phyloP scores from a whole-genome alignment of 2,329 filamentous ascomycete species.

The Colletotrichum musicola region DNA sequence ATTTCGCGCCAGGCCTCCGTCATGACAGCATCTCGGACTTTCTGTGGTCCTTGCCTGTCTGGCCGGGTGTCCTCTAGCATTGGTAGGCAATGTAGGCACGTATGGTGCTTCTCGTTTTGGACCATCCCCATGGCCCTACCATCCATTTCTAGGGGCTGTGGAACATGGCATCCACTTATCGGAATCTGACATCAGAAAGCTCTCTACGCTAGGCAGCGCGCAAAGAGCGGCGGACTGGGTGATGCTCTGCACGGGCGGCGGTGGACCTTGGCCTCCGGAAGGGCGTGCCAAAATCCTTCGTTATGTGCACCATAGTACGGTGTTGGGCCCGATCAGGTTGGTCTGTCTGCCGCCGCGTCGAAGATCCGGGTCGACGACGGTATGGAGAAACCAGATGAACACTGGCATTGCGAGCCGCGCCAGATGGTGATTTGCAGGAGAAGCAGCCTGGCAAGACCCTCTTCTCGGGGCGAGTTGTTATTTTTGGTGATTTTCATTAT shows the following conservation, averaged over 20 bases:
- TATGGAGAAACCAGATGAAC: conserved; percentile 18
- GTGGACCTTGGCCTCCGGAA: conserved; percentile 3
- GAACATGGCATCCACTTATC: conserved; percentile 19
- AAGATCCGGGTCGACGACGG: conserved; percentile 27
- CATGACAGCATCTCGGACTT: conserved; percentile 19
- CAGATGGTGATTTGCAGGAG: conserved; percentile 37
- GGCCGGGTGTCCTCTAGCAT: not conserved
- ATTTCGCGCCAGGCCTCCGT: conserved; percentile 5
- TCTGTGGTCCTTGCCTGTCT: not conserved
- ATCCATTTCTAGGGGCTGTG: conserved; percentile 14
- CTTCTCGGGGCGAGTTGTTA: conserved; percentile 33
- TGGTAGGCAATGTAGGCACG: too few relatives aligned
- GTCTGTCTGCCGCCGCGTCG: conserved; percentile 15
- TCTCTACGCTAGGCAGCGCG: conserved; percentile 5
- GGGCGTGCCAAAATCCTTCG: not conserved
- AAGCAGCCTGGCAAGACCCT: conserved; percentile 30
- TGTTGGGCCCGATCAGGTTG: conserved; percentile 22
- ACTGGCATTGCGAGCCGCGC: conserved; percentile 24
- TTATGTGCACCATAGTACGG: not conserved
- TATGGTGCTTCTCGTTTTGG: not conserved
- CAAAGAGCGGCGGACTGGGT: conserved; percentile 20
- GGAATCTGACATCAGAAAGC: conserved; percentile 33
- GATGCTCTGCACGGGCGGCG: not conserved
- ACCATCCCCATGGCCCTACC: conserved; percentile 1
- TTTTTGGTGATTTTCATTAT: conserved; percentile 34